These are phyloP conservation scores for Lachancea kluyveri DNA, from an alignment of 805 yeast species.

Conservation along the genomic window DNA sequence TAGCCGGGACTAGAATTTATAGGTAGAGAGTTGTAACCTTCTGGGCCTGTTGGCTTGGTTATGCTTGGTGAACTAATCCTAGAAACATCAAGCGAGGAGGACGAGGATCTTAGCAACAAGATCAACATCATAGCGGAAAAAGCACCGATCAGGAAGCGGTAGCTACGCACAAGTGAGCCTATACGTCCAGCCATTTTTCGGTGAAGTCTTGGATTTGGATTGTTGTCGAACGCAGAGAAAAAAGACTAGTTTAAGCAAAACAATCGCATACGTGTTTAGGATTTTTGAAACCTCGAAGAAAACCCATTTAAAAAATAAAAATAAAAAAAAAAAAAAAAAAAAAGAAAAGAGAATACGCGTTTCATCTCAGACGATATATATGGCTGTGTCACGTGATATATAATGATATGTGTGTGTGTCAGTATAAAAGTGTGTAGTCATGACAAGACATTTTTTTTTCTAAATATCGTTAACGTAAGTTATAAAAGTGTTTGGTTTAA, in stretches of 20 bases:
- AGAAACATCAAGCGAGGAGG: slow-evolving; percentile 17
- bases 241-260: too few relatives aligned
- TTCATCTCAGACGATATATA: too few relatives aligned
- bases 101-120: slow-evolving; percentile 43
- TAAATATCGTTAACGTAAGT: too few relatives aligned
- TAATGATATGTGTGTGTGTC: too few relatives aligned
- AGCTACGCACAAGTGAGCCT: slow-evolving; percentile 38
- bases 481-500: too few relatives aligned
- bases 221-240: too few relatives aligned
- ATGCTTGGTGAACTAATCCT: slow-evolving; percentile 14
- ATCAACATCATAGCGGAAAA: slow-evolving; percentile 45
- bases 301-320: background rate
- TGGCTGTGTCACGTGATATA: too few relatives aligned
- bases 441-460: too few relatives aligned
- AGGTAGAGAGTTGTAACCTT: slow-evolving; percentile 17
- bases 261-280: too few relatives aligned
- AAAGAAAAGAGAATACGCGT: background rate
- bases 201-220: background rate
- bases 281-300: too few relatives aligned
- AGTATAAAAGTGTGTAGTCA: too few relatives aligned
- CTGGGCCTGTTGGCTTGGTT: slow-evolving; percentile 12
- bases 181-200: slow-evolving; percentile 8
- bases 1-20: slow-evolving; percentile 21
- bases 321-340: too few relatives aligned
- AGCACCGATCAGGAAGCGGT: slow-evolving; percentile 47